Evolutionary conservation across 2,329 filamentous ascomycete genomes (phyloP).

Genomic region (Fusarium pseudonygamai): DNA sequence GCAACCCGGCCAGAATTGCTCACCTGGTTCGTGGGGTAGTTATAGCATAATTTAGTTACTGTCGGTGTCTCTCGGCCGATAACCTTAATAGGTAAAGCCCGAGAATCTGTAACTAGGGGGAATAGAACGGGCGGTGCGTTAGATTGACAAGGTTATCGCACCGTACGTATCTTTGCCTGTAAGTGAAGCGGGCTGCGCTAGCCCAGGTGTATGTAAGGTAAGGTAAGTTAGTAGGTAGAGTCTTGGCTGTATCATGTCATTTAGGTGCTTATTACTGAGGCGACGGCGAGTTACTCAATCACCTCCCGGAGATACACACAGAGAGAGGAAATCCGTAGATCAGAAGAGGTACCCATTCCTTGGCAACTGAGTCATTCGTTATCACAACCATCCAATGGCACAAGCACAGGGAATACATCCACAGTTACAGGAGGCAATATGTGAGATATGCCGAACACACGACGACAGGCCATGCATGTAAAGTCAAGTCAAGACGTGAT

Average conservation of each 20-base stretch:
- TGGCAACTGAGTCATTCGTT: conserved; percentile 3
- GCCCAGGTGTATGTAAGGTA: neutral
- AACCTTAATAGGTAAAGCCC: neutral
- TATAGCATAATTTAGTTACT: neutral
- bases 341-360: neutral
- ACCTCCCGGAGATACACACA: neutral
- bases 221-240: neutral
- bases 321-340: neutral
- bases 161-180: neutral
- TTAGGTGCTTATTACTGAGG: neutral
- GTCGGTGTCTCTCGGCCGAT: neutral
- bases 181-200: neutral
- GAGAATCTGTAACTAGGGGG: neutral
- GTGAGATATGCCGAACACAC: neutral
- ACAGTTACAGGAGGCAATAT: neutral
- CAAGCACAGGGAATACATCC: neutral
- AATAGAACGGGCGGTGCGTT: neutral
- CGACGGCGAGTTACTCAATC: neutral
- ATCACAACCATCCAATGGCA: neutral
- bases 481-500: neutral
- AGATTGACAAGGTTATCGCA: neutral
- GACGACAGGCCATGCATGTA: neutral
- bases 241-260: neutral
- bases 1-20: neutral
- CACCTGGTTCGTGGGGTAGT: conserved; percentile 19